Percentiles rank a stretch among this genome's conserved stretches.
phyloP scores from a whole-genome alignment of 2,329 filamentous ascomycete genomes.

The Paramyrothecium roridum region DNA sequence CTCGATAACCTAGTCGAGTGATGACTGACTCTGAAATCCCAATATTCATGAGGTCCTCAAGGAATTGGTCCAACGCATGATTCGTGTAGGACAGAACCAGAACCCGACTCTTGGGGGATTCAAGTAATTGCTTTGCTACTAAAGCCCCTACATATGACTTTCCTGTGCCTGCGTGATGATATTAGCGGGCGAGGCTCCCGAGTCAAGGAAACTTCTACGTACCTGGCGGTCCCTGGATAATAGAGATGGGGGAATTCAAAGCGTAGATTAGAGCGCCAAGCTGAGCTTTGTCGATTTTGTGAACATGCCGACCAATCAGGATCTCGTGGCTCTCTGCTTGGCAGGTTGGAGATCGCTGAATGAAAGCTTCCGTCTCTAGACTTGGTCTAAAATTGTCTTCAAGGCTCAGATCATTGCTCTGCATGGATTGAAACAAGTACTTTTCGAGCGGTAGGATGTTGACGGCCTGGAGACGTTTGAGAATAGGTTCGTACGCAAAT shows the following conservation, averaged over 20 bases:
- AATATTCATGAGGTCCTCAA: slow-evolving; percentile 60
- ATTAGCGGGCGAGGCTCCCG: too few relatives aligned
- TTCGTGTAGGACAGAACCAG: slow-evolving; percentile 68
- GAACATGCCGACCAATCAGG: too few relatives aligned
- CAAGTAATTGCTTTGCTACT: slow-evolving; percentile 52
- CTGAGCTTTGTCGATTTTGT: too few relatives aligned
- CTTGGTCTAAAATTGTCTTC: too few relatives aligned
- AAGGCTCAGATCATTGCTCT: too few relatives aligned
- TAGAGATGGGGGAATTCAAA: too few relatives aligned
- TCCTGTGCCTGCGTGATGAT: slow-evolving; percentile 48
- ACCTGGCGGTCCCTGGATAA: slow-evolving; percentile 70
- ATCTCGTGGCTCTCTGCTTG: too few relatives aligned
- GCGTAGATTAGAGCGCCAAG: too few relatives aligned
- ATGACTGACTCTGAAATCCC: slow-evolving; percentile 50
- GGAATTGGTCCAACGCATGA: slow-evolving; percentile 63
- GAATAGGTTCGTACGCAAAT: slow-evolving; percentile 67
- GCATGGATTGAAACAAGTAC: too few relatives aligned
- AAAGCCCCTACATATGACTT: slow-evolving; percentile 72
- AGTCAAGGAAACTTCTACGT: too few relatives aligned
- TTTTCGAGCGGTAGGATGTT: slow-evolving; percentile 50
- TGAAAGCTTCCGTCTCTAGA: too few relatives aligned
- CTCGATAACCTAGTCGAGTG: slow-evolving; percentile 63
- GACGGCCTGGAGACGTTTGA: slow-evolving; percentile 56
- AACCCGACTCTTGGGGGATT: slow-evolving; percentile 46
- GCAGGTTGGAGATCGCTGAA: too few relatives aligned